Percentiles rank a stretch among this genome's conserved stretches.
Conservation (phyloP, 495 filamentous ascomycete genomes). For the Trichoderma reesei region DNA sequence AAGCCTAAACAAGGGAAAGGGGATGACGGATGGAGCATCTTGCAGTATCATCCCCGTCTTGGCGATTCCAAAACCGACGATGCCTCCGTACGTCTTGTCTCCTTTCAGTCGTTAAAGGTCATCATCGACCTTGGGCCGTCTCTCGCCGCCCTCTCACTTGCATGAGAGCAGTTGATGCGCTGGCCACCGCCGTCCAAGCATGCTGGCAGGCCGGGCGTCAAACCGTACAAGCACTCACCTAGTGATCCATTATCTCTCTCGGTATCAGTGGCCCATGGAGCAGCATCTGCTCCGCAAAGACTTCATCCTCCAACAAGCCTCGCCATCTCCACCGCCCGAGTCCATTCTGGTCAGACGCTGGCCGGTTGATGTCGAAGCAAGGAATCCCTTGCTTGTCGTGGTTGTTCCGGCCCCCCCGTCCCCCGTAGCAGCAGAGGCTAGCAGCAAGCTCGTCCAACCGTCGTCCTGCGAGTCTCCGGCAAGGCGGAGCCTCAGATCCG, state of each 20-base stretch:
- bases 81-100: not conserved
- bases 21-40: not conserved
- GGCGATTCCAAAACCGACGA: not conserved
- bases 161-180: not conserved
- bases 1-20: not conserved
- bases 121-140: not conserved
- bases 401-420: no score
- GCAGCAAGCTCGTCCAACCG: not conserved
- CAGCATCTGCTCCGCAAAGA: not conserved
- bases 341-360: not conserved
- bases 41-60: not conserved
- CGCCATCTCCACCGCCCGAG: not conserved
- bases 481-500: conserved; percentile 4
- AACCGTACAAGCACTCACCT: not conserved
- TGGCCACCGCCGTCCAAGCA: not conserved
- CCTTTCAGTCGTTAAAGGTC: not conserved
- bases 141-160: not conserved
- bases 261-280: not conserved
- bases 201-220: not conserved
- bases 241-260: not conserved
- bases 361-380: not conserved
- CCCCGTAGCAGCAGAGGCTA: not conserved
- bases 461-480: not conserved
- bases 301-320: no score
- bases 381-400: not conserved